Conservation (phyloP, 2,329 filamentous ascomycete genomes). For the Aspergillus neotritici region DNA sequence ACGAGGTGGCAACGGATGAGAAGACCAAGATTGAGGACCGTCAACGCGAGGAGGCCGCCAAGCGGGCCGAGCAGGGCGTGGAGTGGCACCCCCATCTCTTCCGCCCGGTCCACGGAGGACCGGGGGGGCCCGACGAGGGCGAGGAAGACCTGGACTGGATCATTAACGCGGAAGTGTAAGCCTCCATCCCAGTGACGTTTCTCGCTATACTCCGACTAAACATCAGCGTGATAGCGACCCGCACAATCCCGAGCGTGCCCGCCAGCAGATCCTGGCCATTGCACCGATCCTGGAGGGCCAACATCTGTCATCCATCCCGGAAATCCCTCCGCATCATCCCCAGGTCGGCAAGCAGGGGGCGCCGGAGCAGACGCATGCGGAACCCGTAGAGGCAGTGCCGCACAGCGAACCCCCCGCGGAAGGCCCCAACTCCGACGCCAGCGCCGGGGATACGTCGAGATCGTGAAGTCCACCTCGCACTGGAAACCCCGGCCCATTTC, state of each 20-base stretch:
- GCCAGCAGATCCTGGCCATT: conserved; percentile 78
- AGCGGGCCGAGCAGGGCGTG: conserved; percentile 67
- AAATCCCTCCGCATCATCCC: conserved; percentile 48
- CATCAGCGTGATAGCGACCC: conserved; percentile 47
- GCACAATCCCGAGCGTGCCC: conserved; percentile 61
- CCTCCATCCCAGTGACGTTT: conserved; percentile 3
- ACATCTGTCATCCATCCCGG: conserved; percentile 49
- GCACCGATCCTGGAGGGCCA: conserved; percentile 80
- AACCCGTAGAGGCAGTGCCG: conserved; percentile 3
- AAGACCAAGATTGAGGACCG: conserved; percentile 94
- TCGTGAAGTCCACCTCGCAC: background rate
- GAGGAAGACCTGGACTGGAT: conserved; percentile 94
- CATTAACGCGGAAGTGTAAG: conserved; percentile 78
- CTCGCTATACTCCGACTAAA: conserved; percentile 3
- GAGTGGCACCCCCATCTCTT: conserved; percentile 90
- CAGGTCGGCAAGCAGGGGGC: background rate
- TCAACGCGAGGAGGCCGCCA: conserved; percentile 82
- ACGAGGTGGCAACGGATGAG: conserved; percentile 83
- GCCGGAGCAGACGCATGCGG: background rate
- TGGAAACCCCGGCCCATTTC: too few relatives aligned
- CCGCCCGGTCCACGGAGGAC: conserved; percentile 64
- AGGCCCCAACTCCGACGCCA: too few relatives aligned
- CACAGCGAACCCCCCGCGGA: background rate
- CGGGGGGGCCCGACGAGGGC: conserved; percentile 67
- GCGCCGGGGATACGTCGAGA: background rate